Base-by-base conservation (phyloP, 306 rosid genomes). In the Urtica urens region DNA sequence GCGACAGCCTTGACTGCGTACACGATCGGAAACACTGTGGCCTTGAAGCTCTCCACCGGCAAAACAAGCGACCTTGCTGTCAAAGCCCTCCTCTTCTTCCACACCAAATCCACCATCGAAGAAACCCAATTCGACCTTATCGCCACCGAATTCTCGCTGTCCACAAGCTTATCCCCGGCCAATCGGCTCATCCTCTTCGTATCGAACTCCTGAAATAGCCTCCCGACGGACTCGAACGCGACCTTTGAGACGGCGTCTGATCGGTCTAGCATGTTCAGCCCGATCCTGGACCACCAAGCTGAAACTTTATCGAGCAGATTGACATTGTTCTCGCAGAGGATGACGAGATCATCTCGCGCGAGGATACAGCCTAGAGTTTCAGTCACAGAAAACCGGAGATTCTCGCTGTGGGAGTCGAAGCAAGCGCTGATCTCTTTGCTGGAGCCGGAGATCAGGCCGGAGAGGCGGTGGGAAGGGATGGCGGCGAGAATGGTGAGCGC, bases 81-180 rank as follows among this genome's bases (percentile, higher is more conserved):
- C 55, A 90, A 69, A 4, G 95, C 81, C 15, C 66, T 82, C n/a
- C 99, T 86, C 68, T 69, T 85, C 79, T 72, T 80, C 99, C 99
- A 90, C 16, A 90, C 99, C 1, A 90, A 71, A 55, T 90, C 96
- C 9, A 86, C 99, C 96, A 79, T 90, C 3, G 87, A 79, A 0
- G 96, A 90, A 24, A 90, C 86, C 99, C 99, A 90, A 42, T 85
- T 90, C 41, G 99, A 85, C 23, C 99, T 74, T 49, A 90, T 85
- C 5, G 96, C 95, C 4, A 90, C 67, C 14, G 99, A 90, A 15
- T 85, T 90, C 57, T 90, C 99, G n/a, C 96, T 85, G 30, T 90
- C 99, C 2, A 90, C 85, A 1, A 90, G 66, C 66, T 85, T 90
- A 22, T 90, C 99, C 0, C 99, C 99, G 0, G 99, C 99, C 40